Evolutionary conservation across 2,329 filamentous ascomycete species (phyloP).

Genomic region (Albifimbria verrucaria): DNA sequence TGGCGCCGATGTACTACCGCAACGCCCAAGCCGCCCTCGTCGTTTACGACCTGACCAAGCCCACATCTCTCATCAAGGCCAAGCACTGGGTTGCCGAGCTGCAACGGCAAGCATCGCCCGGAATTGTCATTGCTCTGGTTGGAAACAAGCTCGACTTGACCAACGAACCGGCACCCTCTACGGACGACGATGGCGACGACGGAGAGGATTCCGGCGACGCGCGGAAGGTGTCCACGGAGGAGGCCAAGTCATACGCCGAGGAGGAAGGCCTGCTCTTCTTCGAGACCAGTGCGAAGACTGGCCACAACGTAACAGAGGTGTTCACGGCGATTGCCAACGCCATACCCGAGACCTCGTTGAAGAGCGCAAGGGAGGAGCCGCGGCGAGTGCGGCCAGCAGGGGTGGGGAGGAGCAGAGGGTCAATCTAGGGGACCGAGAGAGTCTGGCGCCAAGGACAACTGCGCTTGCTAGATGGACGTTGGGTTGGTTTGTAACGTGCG

Average conservation of each 20-base stretch:
- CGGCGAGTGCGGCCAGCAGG: slow-evolving; percentile 57
- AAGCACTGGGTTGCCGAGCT: slow-evolving; percentile 99
- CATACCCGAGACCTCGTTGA: slow-evolving; percentile 94
- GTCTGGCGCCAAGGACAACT: slow-evolving; percentile 80
- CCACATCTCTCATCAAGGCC: slow-evolving; percentile 90
- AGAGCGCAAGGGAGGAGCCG: slow-evolving; percentile 78
- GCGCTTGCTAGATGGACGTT: slow-evolving; percentile 65
- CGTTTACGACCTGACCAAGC: slow-evolving; percentile 97
- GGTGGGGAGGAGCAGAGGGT: slow-evolving; percentile 70
- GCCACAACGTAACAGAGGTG: slow-evolving; percentile 89
- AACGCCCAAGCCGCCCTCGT: slow-evolving; percentile 97
- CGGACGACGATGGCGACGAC: slow-evolving; percentile 51
- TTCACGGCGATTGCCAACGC: slow-evolving; percentile 98
- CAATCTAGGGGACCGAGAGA: slow-evolving; percentile 75
- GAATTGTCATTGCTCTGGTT: slow-evolving; percentile 94
- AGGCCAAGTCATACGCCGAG: slow-evolving; percentile 90
- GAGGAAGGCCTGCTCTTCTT: slow-evolving; percentile 95
- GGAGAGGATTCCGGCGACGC: slow-evolving; percentile 67
- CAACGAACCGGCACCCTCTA: slow-evolving; percentile 48
- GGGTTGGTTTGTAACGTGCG: background rate
- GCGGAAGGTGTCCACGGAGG: slow-evolving; percentile 84
- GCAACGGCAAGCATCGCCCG: slow-evolving; percentile 90
- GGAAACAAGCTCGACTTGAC: slow-evolving; percentile 96
- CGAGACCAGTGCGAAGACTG: slow-evolving; percentile 96
- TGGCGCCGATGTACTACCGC: slow-evolving; percentile 99